Conservation (phyloP, 2,329 filamentous ascomycete genomes). For the Botrytis squamosa region DNA sequence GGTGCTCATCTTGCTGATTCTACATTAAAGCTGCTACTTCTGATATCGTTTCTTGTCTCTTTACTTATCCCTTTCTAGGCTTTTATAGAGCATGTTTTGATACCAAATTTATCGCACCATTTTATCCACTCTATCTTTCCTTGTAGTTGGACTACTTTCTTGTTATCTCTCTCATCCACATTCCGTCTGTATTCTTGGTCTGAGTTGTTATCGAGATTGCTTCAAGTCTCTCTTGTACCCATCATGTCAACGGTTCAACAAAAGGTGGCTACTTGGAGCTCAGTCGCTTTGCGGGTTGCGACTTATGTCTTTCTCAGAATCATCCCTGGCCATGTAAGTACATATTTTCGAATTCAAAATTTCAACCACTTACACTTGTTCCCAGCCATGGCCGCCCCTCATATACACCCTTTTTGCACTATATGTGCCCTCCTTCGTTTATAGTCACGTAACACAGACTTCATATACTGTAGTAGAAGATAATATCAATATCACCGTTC, state of each 20-base stretch:
- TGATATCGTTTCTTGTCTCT: neutral
- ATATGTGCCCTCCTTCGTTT: slow-evolving; percentile 63
- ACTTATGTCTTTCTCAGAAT: slow-evolving; percentile 62
- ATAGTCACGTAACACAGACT: slow-evolving; percentile 55
- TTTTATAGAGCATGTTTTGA: neutral
- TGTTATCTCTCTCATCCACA: neutral
- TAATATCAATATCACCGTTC: slow-evolving; percentile 56
- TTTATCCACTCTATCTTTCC: neutral
- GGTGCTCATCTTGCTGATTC: neutral
- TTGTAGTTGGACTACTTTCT: neutral
- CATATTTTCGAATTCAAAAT: neutral
- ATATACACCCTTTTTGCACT: slow-evolving; percentile 63
- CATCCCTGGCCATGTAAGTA: slow-evolving; percentile 42
- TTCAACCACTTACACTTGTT: slow-evolving; percentile 6
- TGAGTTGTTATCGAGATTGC: neutral
- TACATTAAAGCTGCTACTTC: neutral
- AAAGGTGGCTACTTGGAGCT: slow-evolving; percentile 41
- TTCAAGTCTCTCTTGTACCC: neutral
- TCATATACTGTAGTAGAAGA: slow-evolving; percentile 58
- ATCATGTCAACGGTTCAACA: slow-evolving; percentile 25
- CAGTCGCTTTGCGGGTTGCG: slow-evolving; percentile 50
- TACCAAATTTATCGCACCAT: neutral
- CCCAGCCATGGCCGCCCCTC: slow-evolving; percentile 42
- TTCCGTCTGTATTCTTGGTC: neutral
- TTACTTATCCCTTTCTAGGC: neutral